These are phyloP conservation scores for Ophiosphaerella herpotricha DNA, from an alignment of 2,329 filamentous ascomycete species.

Conservation along the genomic window DNA sequence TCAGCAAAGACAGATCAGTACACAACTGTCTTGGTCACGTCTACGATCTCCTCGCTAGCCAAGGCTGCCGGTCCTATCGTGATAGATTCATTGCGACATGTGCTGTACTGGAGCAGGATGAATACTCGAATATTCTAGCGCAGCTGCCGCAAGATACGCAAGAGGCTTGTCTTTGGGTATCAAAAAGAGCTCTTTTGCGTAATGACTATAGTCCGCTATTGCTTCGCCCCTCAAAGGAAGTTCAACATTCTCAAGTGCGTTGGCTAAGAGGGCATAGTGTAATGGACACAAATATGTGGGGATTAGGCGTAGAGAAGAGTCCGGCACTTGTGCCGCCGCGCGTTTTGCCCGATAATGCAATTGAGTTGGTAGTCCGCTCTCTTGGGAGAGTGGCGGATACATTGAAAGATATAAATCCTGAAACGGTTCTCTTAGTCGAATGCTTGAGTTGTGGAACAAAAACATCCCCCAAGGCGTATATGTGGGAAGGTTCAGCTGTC, in stretches of 20 bases:
- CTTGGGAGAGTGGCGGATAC: background rate
- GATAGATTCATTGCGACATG: slow-evolving; percentile 7
- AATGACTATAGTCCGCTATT: slow-evolving; percentile 10
- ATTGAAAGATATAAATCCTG: background rate
- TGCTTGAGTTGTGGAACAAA: background rate
- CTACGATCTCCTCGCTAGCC: slow-evolving; percentile 8
- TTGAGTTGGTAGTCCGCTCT: background rate
- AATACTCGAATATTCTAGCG: background rate
- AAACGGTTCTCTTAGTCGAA: background rate
- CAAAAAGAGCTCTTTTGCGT: slow-evolving; percentile 4
- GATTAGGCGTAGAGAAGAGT: slow-evolving; percentile 5
- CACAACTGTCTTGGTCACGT: slow-evolving; percentile 12
- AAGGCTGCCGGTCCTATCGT: slow-evolving; percentile 8
- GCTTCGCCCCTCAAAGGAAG: slow-evolving; percentile 5
- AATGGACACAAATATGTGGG: slow-evolving; percentile 10
- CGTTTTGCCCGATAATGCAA: background rate
- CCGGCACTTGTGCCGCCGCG: background rate
- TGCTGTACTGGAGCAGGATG: background rate
- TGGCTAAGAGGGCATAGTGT: slow-evolving; percentile 9
- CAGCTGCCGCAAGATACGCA: slow-evolving; percentile 7
- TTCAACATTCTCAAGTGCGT: background rate
- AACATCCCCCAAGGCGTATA: background rate
- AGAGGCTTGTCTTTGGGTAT: slow-evolving; percentile 11
- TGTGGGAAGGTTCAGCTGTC: background rate
- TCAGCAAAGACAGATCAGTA: slow-evolving; percentile 5